Percentiles rank a stretch among this genome's conserved stretches.
Evolutionary conservation across 768 basidiomycete species (phyloP).

Genomic region (Mycena olivaceomarginata): DNA sequence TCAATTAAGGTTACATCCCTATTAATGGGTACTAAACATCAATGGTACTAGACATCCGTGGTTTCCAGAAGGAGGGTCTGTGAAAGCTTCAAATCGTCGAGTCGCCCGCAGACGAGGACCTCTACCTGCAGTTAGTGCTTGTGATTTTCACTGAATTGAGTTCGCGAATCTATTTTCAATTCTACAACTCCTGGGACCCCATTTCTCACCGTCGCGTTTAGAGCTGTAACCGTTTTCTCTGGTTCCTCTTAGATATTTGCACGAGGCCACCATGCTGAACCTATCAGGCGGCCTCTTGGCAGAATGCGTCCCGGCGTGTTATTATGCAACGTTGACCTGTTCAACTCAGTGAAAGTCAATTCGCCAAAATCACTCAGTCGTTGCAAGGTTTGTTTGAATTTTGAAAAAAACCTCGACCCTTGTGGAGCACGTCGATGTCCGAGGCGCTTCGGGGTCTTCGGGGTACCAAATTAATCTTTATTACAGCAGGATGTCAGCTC

Average conservation of each 20-base stretch:
- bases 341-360: constrained; percentile 24
- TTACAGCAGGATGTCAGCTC: constrained; percentile 8
- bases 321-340: constrained; percentile 18
- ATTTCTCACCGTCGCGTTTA: not conserved
- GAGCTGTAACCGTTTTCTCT: not conserved
- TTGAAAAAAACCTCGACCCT: too few relatives aligned
- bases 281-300: not conserved
- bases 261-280: constrained; percentile 23
- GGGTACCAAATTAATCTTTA: constrained; percentile 30
- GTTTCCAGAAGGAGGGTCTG: not conserved
- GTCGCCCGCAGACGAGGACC: not conserved
- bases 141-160: not conserved
- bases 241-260: not conserved
- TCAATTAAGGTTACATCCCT: constrained; percentile 13
- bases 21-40: not conserved
- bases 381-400: not conserved
- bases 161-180: too few relatives aligned
- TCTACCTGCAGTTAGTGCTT: not conserved
- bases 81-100: not conserved
- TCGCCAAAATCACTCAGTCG: constrained; percentile 32
- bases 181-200: not conserved
- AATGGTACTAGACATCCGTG: not conserved
- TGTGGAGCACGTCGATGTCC: not conserved
- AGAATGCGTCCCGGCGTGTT: not conserved
- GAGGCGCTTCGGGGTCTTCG: not conserved